Percentiles rank a stretch among this genome's conserved stretches.
Evolutionary conservation across 2,329 filamentous ascomycete species (phyloP).

Genomic region (Venturia pyrina): DNA sequence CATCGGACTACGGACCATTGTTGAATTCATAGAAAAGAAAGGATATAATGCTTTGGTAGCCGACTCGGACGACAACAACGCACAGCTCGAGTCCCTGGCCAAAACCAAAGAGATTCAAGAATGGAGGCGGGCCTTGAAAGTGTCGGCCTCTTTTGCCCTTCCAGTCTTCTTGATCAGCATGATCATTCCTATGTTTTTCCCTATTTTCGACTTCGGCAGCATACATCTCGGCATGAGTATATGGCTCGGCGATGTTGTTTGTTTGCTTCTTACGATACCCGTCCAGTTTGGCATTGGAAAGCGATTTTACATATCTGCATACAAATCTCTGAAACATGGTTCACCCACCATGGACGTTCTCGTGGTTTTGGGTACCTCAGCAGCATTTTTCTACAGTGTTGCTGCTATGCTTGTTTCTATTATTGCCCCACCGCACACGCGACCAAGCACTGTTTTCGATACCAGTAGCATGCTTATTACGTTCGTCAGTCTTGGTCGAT

Average conservation of each 20-base stretch:
- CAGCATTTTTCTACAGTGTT: slow-evolving; percentile 92
- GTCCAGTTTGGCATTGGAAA: slow-evolving; percentile 94
- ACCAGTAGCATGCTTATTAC: slow-evolving; percentile 98
- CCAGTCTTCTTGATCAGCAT: slow-evolving; percentile 91
- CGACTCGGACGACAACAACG: slow-evolving; percentile 91
- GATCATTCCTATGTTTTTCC: slow-evolving; percentile 80
- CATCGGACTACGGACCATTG: slow-evolving; percentile 71
- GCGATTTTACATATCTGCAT: slow-evolving; percentile 90
- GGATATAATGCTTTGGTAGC: slow-evolving; percentile 85
- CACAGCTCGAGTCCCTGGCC: slow-evolving; percentile 86
- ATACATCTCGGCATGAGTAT: slow-evolving; percentile 61
- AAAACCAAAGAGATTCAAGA: slow-evolving; percentile 95
- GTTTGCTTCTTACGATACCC: slow-evolving; percentile 74
- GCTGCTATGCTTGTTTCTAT: slow-evolving; percentile 79
- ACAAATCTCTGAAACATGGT: slow-evolving; percentile 79
- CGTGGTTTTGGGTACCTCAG: slow-evolving; percentile 84
- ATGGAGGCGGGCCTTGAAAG: slow-evolving; percentile 73
- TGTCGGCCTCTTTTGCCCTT: slow-evolving; percentile 71
- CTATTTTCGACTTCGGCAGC: slow-evolving; percentile 65
- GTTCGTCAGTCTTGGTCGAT: slow-evolving; percentile 85
- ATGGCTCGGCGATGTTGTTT: slow-evolving; percentile 80
- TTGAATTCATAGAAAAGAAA: slow-evolving; percentile 68
- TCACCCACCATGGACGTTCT: slow-evolving; percentile 97
- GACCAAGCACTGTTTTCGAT: slow-evolving; percentile 86
- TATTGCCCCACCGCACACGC: slow-evolving; percentile 60